A percentile compares a stretch with the other conserved stretches of the same genome.
These are phyloP conservation scores for Trichoderma brevicompactum DNA, from an alignment of 2,329 filamentous ascomycete genomes.

Conservation along the genomic window DNA sequence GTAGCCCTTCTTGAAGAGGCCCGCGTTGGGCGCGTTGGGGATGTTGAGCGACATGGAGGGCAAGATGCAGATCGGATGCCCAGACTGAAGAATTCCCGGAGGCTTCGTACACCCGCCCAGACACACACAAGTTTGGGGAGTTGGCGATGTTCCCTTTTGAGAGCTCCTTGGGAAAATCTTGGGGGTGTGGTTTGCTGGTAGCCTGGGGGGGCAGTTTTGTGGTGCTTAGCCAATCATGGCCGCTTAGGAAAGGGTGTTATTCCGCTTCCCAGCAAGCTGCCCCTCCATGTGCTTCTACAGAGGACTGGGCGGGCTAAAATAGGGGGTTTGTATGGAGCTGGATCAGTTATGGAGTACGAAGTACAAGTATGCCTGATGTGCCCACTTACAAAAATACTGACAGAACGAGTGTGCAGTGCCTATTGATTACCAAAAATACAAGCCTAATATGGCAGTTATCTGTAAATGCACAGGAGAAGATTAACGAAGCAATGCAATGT, in stretches of 20 bases:
- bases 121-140: constrained; percentile 19
- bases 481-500: too few relatives aligned
- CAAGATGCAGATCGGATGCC: constrained; percentile 17
- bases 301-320: not conserved
- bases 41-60: constrained; percentile 89
- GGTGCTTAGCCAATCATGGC: constrained; percentile 28
- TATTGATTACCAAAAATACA: too few relatives aligned
- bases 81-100: not conserved
- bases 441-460: too few relatives aligned
- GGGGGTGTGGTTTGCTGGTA: constrained; percentile 28
- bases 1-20: constrained; percentile 95
- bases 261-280: constrained; percentile 25
- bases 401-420: too few relatives aligned
- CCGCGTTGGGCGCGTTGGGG: constrained; percentile 88
- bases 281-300: constrained; percentile 21
- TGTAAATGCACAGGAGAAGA: too few relatives aligned
- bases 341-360: too few relatives aligned
- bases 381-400: too few relatives aligned
- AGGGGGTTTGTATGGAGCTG: too few relatives aligned
- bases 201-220: constrained; percentile 25
- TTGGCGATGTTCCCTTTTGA: constrained; percentile 18
- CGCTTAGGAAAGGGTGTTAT: constrained; percentile 25
- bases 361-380: too few relatives aligned
- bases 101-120: constrained; percentile 14
- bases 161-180: constrained; percentile 33